Conservation (phyloP, 768 basidiomycete genomes). For the Paxillus rubicundulus region DNA sequence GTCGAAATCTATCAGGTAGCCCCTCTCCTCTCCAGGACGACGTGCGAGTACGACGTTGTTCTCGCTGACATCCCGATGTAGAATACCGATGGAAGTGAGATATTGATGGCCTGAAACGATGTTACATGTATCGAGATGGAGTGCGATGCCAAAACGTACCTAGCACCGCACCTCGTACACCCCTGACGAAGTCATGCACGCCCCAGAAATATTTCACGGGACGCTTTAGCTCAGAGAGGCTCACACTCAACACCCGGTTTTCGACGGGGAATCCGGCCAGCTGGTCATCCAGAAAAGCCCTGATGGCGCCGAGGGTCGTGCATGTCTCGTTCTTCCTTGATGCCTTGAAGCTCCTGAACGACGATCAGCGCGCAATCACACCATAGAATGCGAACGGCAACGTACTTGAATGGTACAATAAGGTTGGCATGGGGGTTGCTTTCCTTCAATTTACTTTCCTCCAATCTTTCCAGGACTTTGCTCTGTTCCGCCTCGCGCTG, state of each 20-base stretch:
- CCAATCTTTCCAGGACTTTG: not conserved
- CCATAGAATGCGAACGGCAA: not conserved
- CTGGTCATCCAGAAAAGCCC: constrained; percentile 3
- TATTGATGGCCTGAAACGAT: constrained; percentile 15
- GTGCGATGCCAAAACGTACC: constrained; percentile 1
- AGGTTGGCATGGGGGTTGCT: not conserved
- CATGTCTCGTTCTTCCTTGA: not conserved
- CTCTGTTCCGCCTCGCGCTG: not conserved
- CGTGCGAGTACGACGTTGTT: constrained; percentile 33
- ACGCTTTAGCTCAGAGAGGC: constrained; percentile 3
- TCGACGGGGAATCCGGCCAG: not conserved
- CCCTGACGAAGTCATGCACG: constrained; percentile 18
- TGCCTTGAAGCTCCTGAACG: not conserved
- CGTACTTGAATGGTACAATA: not conserved
- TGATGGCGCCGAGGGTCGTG: constrained; percentile 5
- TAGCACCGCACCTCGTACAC: constrained; percentile 10
- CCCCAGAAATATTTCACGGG: constrained; percentile 16
- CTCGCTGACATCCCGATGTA: constrained; percentile 35
- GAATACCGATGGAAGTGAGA: constrained; percentile 17
- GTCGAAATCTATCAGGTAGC: constrained; percentile 34
- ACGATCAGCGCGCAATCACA: too few relatives aligned
- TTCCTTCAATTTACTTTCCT: not conserved
- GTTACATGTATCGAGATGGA: not conserved
- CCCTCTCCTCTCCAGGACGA: constrained; percentile 10
- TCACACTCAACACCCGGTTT: constrained; percentile 3